Conservation (phyloP, 495 filamentous ascomycete species). For the Lasiosphaeria miniovina region DNA sequence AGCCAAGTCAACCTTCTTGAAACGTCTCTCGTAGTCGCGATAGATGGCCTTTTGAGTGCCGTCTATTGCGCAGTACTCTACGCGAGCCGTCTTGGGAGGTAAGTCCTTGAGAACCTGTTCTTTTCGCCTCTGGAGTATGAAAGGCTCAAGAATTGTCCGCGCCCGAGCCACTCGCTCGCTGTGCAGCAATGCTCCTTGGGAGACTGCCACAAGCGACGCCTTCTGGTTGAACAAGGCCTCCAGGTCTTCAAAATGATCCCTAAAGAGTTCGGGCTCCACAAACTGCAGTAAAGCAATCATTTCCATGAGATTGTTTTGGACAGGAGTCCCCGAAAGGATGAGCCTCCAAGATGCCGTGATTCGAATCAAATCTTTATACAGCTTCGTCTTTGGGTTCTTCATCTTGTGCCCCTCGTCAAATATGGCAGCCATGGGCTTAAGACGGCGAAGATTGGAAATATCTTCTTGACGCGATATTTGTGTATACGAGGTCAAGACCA, state of each 20-base stretch:
- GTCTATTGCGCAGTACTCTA: slow-evolving; percentile 79
- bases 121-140: slow-evolving; percentile 90
- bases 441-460: slow-evolving; percentile 33
- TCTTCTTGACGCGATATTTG: slow-evolving; percentile 42
- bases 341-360: slow-evolving; percentile 76
- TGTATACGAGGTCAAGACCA: slow-evolving; percentile 85
- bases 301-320: slow-evolving; percentile 95
- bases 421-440: slow-evolving; percentile 63
- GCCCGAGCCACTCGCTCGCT: slow-evolving; percentile 81
- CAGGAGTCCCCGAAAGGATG: slow-evolving; percentile 85
- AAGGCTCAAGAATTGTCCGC: slow-evolving; percentile 89
- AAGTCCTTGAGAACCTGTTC: slow-evolving; percentile 87
- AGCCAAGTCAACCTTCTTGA: slow-evolving; percentile 46
- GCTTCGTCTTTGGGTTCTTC: slow-evolving; percentile 77
- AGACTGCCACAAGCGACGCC: slow-evolving; percentile 71
- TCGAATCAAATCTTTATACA: slow-evolving; percentile 75
- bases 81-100: slow-evolving; percentile 71
- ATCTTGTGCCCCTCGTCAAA: slow-evolving; percentile 93
- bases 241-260: slow-evolving; percentile 66
- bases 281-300: slow-evolving; percentile 84
- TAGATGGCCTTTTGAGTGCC: slow-evolving; percentile 68
- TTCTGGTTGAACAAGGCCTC: slow-evolving; percentile 85
- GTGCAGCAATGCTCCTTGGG: slow-evolving; percentile 74
- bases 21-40: slow-evolving; percentile 42
- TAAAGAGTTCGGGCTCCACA: slow-evolving; percentile 83